Evolutionary conservation across 805 yeast species (phyloP).

Genomic region (Wickerhamomyces bovis): DNA sequence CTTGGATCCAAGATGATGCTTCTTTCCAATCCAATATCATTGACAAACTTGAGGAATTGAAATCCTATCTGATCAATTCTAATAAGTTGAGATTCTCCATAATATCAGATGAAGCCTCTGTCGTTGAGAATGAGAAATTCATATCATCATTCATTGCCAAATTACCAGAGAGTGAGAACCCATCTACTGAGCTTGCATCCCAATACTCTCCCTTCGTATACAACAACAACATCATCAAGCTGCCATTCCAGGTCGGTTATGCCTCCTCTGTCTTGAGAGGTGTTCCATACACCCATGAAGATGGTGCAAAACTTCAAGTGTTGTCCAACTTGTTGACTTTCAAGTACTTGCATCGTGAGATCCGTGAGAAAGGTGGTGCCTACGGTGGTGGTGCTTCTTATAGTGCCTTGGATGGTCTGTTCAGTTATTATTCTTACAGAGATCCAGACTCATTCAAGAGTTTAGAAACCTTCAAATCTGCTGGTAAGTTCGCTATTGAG

Average conservation of each 20-base stretch:
- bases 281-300: conserved; percentile 57
- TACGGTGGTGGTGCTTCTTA: conserved; percentile 93
- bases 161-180: conserved; percentile 18
- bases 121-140: conserved; percentile 24
- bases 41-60: conserved; percentile 54
- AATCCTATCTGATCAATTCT: conserved; percentile 36
- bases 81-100: conserved; percentile 44
- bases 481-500: conserved; percentile 43
- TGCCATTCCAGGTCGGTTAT: conserved; percentile 88
- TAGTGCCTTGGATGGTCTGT: conserved; percentile 73
- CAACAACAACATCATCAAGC: conserved; percentile 45
- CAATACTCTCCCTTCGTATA: conserved; percentile 15
- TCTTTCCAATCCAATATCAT: conserved; percentile 50
- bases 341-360: conserved; percentile 79
- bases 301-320: conserved; percentile 82
- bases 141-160: conserved; percentile 25
- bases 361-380: conserved; percentile 95
- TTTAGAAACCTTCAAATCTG: conserved; percentile 47
- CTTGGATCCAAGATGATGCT: conserved; percentile 42
- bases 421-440: conserved; percentile 84
- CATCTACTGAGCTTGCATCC: conserved; percentile 5
- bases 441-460: conserved; percentile 85
- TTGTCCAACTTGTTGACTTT: conserved; percentile 76
- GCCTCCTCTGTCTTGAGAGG: conserved; percentile 65
- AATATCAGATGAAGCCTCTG: conserved; percentile 47